Base-by-base conservation (phyloP, 306 rosid species). In the Cucurbita moschata region DNA sequence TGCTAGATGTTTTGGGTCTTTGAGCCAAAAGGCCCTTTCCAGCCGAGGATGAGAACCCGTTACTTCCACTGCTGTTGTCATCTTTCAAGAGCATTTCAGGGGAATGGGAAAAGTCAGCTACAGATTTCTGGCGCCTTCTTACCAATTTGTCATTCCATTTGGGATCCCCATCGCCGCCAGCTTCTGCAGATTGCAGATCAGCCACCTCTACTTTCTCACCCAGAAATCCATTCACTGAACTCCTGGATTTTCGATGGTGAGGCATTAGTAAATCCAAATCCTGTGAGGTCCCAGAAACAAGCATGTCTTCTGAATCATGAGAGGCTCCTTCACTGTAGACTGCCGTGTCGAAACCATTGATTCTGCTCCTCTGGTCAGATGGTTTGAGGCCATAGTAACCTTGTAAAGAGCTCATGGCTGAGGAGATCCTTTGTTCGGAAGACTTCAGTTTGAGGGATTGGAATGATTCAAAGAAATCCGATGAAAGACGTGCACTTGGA, bases 331-430 rank as follows among this genome's bases (percentile, higher is more conserved):
- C 82, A 54, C 71, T 68, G 66, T 77, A 78, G 42, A 69, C 71
- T 19, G 77, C 74, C 82, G 82, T 78, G 68, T 83, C 87, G 58
- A 74, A 79, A 43, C 77, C 68, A 74, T 84, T 88, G 15, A 71
- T 43, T 16, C 7, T 38, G 57, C 79, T 72, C 72, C 78, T 81
- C 79, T 64, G 80, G 42, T 75, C 76, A 19, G 64, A 65, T 64
- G 85, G 75, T 74, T 83, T 86, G 30, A 88, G 96, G 75, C 93
- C 93, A 80, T 87, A 88, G 74, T 79, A 90, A 77, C 90, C 96
- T 75, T 84, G 96, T 80, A 90, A 84, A 74, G 92, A 84, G 86
- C 77, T 78, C 96, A 90, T 92, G 71, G 91, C 96, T 18, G 77
- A 78, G 75, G 96, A 87, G 67, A 87, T 72, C 75, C 77, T 86